phyloP scores from a whole-genome alignment of 2,329 filamentous ascomycete species.

The Aphanoascus verrucosus region DNA sequence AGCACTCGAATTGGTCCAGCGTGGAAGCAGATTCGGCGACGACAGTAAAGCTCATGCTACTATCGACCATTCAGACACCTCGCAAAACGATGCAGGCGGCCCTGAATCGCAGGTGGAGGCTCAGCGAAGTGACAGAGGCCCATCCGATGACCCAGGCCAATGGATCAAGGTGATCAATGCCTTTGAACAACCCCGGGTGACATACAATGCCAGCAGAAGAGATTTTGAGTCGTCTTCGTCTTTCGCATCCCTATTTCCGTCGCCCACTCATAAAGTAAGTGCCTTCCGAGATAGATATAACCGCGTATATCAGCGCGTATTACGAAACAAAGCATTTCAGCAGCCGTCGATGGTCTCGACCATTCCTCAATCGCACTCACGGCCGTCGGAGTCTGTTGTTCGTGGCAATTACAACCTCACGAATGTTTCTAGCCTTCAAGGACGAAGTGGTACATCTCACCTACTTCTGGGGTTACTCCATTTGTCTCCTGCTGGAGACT shows the following conservation, averaged over 20 bases:
- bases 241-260: constrained; percentile 62
- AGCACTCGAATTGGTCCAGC: not conserved
- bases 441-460: constrained; percentile 72
- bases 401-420: constrained; percentile 70
- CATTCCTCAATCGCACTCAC: constrained; percentile 43
- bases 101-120: not conserved
- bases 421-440: constrained; percentile 63
- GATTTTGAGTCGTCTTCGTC: constrained; percentile 69
- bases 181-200: constrained; percentile 62
- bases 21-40: not conserved
- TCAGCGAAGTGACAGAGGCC: not conserved
- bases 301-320: constrained; percentile 78
- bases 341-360: constrained; percentile 45
- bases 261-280: constrained; percentile 68
- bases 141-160: constrained; percentile 50
- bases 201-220: constrained; percentile 54
- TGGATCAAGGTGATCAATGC: constrained; percentile 80
- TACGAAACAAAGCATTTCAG: constrained; percentile 90
- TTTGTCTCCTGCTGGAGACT: constrained; percentile 65
- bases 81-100: not conserved
- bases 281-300: constrained; percentile 86
- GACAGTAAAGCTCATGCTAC: not conserved
- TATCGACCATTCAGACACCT: not conserved
- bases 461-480: constrained; percentile 76
- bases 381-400: constrained; percentile 42